Conservation (phyloP, 345 rosid genomes). For the Gossypium herbaceum region DNA sequence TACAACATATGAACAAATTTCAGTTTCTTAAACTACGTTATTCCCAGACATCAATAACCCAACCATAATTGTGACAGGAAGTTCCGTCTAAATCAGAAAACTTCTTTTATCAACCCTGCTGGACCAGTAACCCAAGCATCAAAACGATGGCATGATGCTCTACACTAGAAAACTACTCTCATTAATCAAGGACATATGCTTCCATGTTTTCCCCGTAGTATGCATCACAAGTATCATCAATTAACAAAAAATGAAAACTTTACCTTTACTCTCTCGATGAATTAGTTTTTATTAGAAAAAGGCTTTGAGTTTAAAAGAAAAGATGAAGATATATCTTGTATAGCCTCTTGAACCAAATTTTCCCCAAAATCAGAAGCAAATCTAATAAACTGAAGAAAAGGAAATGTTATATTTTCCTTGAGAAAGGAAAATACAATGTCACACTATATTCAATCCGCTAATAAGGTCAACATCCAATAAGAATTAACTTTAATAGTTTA, state of each 20-base stretch:
- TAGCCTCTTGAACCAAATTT: not conserved
- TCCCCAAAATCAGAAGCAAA: not conserved
- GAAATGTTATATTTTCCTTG: not conserved
- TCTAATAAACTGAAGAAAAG: constrained; percentile 3
- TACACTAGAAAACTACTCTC: not conserved
- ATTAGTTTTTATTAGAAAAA: not conserved
- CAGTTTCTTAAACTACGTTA: not conserved
- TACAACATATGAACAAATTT: not conserved
- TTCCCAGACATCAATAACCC: constrained; percentile 11
- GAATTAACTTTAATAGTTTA: constrained; percentile 3
- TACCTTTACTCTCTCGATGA: not conserved
- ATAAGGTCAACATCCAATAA: not conserved
- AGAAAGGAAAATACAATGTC: not conserved
- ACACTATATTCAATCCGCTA: not conserved
- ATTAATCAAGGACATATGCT: not conserved
- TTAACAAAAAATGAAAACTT: not conserved
- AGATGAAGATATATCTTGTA: not conserved
- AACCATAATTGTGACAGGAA: not conserved
- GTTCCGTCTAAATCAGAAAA: not conserved
- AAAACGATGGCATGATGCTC: not conserved
- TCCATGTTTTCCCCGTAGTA: not conserved
- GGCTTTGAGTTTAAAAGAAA: not conserved
- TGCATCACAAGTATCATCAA: not conserved
- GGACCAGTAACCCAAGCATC: not conserved
- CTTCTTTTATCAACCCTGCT: not conserved